phyloP scores from a whole-genome alignment of 139 green algal genomes.

The Deuterostichococcus epilithicus region DNA sequence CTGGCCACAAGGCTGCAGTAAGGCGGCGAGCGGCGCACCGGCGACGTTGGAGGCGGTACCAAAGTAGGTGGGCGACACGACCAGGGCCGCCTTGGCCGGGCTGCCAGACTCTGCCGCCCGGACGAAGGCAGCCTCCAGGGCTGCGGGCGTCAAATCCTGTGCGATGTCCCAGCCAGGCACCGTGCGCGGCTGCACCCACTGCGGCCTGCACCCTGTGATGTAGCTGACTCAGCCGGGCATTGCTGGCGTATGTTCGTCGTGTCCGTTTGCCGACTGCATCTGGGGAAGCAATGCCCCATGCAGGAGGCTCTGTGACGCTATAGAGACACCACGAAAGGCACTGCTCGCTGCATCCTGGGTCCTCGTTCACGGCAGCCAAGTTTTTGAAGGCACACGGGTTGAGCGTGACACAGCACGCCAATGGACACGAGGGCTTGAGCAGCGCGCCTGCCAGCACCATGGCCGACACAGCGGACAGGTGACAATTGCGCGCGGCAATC shows the following conservation, averaged over 20 bases:
- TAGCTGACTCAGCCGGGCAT: background rate
- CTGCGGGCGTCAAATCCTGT: slow-evolving; percentile 43
- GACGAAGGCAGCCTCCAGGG: slow-evolving; percentile 42
- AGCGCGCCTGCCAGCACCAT: slow-evolving; percentile 60
- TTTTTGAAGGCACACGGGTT: no score
- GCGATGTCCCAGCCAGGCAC: slow-evolving; percentile 50
- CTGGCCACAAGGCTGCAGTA: no score
- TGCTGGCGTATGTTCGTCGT: no score
- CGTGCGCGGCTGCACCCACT: slow-evolving; percentile 44
- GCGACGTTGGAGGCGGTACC: slow-evolving; percentile 56
- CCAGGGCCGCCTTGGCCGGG: slow-evolving; percentile 34
- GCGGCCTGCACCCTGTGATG: slow-evolving; percentile 28
- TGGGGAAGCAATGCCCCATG: no score
- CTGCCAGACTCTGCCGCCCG: background rate
- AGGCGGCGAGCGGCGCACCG: slow-evolving; percentile 29
- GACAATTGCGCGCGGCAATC: slow-evolving; percentile 79
- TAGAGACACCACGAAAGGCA: no score
- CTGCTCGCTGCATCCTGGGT: no score
- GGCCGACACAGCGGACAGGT: slow-evolving; percentile 73
- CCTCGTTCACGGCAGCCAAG: no score
- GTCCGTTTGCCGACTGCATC: no score
- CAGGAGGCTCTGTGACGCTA: no score
- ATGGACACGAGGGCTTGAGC: background rate
- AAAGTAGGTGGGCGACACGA: slow-evolving; percentile 90
- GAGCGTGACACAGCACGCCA: background rate